Conservation (phyloP, 2,329 filamentous ascomycete species). For the Fusarium temperatum region DNA sequence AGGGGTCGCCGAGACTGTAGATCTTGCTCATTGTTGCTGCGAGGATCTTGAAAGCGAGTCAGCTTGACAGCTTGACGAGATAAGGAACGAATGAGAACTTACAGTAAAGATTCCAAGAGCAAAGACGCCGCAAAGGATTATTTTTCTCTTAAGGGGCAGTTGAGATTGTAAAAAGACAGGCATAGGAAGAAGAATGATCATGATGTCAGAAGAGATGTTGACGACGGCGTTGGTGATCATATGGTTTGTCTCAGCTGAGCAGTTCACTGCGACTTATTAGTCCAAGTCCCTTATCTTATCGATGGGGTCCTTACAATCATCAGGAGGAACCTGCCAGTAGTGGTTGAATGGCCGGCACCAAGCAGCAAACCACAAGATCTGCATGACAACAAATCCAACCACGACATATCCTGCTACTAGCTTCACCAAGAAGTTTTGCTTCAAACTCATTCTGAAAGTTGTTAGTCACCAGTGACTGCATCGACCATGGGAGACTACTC, state of each 20-base stretch:
- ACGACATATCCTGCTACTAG: conserved; percentile 55
- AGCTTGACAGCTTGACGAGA: rapidly evolving
- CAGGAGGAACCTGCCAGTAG: conserved; percentile 59
- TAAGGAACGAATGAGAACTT: neutral
- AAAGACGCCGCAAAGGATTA: conserved; percentile 58
- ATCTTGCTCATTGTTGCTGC: conserved; percentile 49
- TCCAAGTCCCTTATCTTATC: rapidly evolving
- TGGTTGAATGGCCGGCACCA: conserved; percentile 63
- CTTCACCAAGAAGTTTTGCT: conserved; percentile 55
- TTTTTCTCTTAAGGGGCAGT: conserved; percentile 59
- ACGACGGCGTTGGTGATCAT: conserved; percentile 65
- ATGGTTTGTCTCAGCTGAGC: conserved; percentile 63
- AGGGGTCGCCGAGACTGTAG: conserved; percentile 54
- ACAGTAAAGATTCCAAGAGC: conserved; percentile 57
- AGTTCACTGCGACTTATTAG: conserved; percentile 42
- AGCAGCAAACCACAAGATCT: conserved; percentile 58
- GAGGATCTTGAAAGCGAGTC: conserved; percentile 22
- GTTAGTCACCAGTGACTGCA: rapidly evolving
- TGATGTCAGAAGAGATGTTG: conserved; percentile 66
- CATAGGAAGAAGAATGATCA: conserved; percentile 66
- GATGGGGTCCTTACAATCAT: conserved; percentile 48
- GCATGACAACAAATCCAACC: conserved; percentile 55
- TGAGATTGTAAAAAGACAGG: conserved; percentile 60
- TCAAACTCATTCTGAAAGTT: conserved; percentile 50
- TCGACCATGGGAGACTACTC: conserved; percentile 20